A percentile compares a stretch with the other conserved stretches of the same genome.
Conservation (phyloP, 345 rosid species). For the Nephelium lappaceum region DNA sequence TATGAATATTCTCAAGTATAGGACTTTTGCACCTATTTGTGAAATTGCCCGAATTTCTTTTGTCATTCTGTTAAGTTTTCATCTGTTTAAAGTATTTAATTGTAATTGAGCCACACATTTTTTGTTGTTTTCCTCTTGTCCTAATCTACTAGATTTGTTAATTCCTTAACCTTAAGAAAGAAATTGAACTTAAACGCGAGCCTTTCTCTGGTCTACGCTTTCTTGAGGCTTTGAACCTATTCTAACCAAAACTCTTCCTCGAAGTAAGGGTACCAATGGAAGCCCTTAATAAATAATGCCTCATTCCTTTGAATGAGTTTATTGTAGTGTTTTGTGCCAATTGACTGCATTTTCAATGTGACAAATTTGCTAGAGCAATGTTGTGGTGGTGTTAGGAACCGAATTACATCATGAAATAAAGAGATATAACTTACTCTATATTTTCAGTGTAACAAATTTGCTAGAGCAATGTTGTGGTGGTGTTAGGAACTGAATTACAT, state of each 20-base stretch:
- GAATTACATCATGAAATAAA: too few relatives aligned
- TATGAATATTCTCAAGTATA: not conserved
- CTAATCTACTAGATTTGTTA: not conserved
- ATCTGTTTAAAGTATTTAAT: not conserved
- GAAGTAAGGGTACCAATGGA: not conserved
- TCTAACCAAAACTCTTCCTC: not conserved
- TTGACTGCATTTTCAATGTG: too few relatives aligned
- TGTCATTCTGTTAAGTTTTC: not conserved
- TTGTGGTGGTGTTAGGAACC: too few relatives aligned
- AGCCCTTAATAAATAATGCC: not conserved
- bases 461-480: too few relatives aligned
- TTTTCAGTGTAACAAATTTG: too few relatives aligned
- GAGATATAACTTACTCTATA: too few relatives aligned
- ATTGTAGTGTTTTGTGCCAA: too few relatives aligned
- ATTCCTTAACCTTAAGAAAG: not conserved
- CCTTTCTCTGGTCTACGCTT: not conserved
- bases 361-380: too few relatives aligned
- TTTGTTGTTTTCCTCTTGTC: not conserved
- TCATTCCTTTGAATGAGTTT: not conserved
- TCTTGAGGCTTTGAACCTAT: not conserved
- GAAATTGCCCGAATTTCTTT: not conserved
- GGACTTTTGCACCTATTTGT: not conserved
- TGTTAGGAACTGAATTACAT: too few relatives aligned
- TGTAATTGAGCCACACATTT: not conserved
- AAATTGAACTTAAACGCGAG: not conserved